These are phyloP conservation scores for Dillenia suffruticosa DNA, from an alignment of 164 flowering plant genomes.

Conservation along the genomic window DNA sequence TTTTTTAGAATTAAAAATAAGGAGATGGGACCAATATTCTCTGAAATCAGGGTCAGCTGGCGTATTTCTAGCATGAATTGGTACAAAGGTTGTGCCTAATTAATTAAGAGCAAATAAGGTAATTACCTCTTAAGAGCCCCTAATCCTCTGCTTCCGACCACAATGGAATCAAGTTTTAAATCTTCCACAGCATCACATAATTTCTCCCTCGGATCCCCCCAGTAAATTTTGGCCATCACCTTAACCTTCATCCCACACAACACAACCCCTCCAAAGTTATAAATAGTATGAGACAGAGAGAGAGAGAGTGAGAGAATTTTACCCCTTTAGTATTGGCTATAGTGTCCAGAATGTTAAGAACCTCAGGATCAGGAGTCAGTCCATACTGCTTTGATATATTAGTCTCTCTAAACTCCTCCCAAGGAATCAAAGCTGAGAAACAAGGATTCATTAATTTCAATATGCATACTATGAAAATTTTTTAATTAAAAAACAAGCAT, in stretches of 20 bases:
- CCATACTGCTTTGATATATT: conserved; percentile 49
- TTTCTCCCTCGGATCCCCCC: conserved; percentile 86
- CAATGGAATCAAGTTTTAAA: conserved; percentile 56
- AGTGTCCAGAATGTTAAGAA: conserved; percentile 51
- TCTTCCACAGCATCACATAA: conserved; percentile 61
- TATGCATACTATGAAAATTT: not conserved
- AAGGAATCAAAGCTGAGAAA: conserved; percentile 59
- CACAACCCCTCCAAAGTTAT: no score
- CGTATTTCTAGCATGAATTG: not conserved
- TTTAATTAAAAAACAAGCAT: not conserved
- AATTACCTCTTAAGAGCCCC: conserved; percentile 52
- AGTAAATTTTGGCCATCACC: conserved; percentile 58
- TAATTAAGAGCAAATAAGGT: not conserved
- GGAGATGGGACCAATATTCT: no score
- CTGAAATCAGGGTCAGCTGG: not conserved
- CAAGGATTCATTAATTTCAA: not conserved
- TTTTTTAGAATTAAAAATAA: no score
- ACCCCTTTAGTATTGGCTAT: conserved; percentile 48
- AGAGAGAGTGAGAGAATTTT: not conserved
- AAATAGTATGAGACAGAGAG: not conserved
- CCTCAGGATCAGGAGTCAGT: conserved; percentile 44
- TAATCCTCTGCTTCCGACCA: conserved; percentile 73
- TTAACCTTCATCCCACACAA: conserved; percentile 27
- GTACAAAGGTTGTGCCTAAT: not conserved
- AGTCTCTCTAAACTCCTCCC: conserved; percentile 48